Evolutionary conservation across 345 rosid species (phyloP), one percentile per base, ranked within the genome.

Genomic region (Dovyalis caffra): DNA sequence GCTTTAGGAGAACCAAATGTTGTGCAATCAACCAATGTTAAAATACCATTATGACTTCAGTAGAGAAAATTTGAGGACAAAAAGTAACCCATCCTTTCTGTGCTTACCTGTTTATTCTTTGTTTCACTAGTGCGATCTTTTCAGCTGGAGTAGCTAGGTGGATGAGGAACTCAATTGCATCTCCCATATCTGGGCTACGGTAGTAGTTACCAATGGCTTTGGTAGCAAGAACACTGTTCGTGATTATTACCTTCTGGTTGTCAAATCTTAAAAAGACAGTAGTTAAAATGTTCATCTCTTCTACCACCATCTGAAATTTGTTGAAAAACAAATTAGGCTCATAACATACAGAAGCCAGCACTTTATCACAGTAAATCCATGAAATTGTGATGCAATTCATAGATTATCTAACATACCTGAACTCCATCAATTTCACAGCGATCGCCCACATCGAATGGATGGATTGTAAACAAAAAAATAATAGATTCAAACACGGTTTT

Each of bases 131-230:
- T 18, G 80, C 88, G 6, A 90, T 89, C 49, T 81, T 88, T 7
- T 90, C 92, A 10, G 85, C 79, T 33, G 93, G 83, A 18, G 95
- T 90, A 1, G 90, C 82, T 32, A 92, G 64, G 23, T 88, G 83
- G 23, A 92, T 76, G 3, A 86, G 69, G 85, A 92, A 92, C 75
- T 88, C 95, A 31, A 90, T 84, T 10, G 86, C 81, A 73, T 92
- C 95, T 28, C 90, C 81, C 97, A 92, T 92, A 68, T 90, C 91
- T 0, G 97, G 95, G 80, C 97, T 90, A 64, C 97, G 88, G 67
- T 88, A 88, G 47, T 70, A 80, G 77, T 85, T 85, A 14, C 84
- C 34, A 20, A 85, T 85, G 74, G 84, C 26, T 56, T 83, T 85
- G 5, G 82, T 80, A 26, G 84, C 86, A 64, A 85, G 84, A 37